Percentiles rank a stretch among this genome's conserved stretches.
Evolutionary conservation across 306 rosid genomes (phyloP).

Genomic region (Acmispon strigosus): DNA sequence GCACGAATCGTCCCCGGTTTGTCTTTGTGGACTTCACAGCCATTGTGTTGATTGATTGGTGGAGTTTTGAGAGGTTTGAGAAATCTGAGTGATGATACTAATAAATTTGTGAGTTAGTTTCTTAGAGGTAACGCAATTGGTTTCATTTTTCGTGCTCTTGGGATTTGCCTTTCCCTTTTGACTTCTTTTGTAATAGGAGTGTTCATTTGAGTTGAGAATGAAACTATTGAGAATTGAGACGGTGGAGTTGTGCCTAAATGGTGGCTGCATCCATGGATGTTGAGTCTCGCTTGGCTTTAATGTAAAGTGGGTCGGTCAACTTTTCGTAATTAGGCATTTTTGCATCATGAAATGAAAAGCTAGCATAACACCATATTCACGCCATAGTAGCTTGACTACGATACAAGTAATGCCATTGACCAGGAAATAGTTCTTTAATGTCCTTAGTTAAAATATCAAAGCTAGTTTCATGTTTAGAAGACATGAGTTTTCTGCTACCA

Average conservation of each 20-base stretch:
- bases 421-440: background rate
- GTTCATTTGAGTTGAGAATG: conserved; percentile 14
- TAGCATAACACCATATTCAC: conserved; percentile 11
- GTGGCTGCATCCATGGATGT: conserved; percentile 15
- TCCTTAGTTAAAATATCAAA: background rate
- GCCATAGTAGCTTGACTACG: conserved; percentile 39
- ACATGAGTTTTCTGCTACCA: background rate
- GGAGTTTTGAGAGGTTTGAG: background rate
- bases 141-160: conserved; percentile 38
- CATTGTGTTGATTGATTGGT: background rate
- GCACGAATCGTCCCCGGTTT: conserved; percentile 35
- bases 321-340: conserved; percentile 42
- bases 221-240: background rate
- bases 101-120: conserved; percentile 31
- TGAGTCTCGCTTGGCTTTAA: conserved; percentile 14
- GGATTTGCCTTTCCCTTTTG: conserved; percentile 44
- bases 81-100: background rate
- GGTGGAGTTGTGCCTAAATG: conserved; percentile 52
- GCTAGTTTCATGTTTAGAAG: background rate
- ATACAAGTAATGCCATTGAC: conserved; percentile 48
- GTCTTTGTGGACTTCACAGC: conserved; percentile 27
- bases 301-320: conserved; percentile 46
- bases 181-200: conserved; percentile 29
- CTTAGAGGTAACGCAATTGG: conserved; percentile 47
- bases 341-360: conserved; percentile 21